Evolutionary conservation across 2,329 filamentous ascomycete genomes (phyloP), one percentile per base, ranked within the genome.

Genomic region (Aspergillus intermedius): DNA sequence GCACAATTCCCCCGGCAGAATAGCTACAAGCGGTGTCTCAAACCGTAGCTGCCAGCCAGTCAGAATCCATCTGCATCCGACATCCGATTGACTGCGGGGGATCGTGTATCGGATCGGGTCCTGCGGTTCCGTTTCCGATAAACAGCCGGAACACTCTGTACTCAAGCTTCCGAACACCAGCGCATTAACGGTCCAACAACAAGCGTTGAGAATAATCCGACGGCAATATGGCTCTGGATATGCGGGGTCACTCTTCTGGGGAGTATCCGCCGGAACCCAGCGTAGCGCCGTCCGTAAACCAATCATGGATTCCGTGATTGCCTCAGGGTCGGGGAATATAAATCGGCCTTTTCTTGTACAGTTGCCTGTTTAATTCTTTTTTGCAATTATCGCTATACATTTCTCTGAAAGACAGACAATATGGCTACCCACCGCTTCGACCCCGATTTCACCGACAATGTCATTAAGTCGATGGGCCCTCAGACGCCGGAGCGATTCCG

Each of bases 381-480:
- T 22, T 22, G 21, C 21, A 22, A 5, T 22, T 22, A 21, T 21
- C 21, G 21, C 21, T 22, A 22, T 37, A 19, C 9, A 30, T 3
- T 12, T 30, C 10, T 2, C 9, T 5, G 4, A 30, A 30, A 30
- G 25, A 12, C 25, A 30, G 34, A 35, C 51, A 59, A 49, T 46
- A 58, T 66, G 57, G 57, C 63, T 21, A 52, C 58, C 34, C 61
- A 63, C 50, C 58, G 64, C 28, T 67, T 75, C 59, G 70, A 77
- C 54, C 74, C 74, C 44, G 65, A 66, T 51, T 70, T 79, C 60
- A 91, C 87, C 46, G 74, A 85, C 59, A 79, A 82, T 68, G 86
- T 90, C 72, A 79, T 91, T 66, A 78, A 86, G 53, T 79, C 83
- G 54, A 90, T 87, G 74, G 83, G 85, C 47, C 83, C 86, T 54